Conservation (phyloP, 306 rosid genomes). For the Myrica gale region DNA sequence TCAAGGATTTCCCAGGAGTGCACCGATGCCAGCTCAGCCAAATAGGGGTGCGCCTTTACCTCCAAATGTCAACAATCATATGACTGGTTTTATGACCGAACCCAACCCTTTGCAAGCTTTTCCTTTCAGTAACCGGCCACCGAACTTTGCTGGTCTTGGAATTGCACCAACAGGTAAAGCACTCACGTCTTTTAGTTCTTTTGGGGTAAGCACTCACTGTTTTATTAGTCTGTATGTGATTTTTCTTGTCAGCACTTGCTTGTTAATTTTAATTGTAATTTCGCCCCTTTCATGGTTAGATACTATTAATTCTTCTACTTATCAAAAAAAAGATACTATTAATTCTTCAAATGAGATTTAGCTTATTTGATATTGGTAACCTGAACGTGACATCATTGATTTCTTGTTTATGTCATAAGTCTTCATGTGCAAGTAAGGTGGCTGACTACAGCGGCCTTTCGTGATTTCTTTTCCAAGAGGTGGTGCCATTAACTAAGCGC, state of each 20-base stretch:
- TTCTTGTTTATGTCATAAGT: neutral
- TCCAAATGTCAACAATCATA: conserved; percentile 46
- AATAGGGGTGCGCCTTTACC: conserved; percentile 35
- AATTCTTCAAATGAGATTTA: neutral
- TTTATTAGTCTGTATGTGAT: neutral
- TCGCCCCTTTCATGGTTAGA: neutral
- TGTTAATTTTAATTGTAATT: neutral
- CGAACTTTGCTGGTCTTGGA: conserved; percentile 62
- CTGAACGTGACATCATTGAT: neutral
- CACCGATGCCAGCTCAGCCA: conserved; percentile 49
- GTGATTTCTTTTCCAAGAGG: neutral
- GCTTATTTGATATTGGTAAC: neutral
- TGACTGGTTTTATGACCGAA: conserved; percentile 61
- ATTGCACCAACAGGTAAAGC: conserved; percentile 66
- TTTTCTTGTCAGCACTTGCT: neutral
- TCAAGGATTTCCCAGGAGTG: conserved; percentile 73
- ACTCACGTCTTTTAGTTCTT: conserved; percentile 4
- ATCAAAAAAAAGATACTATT: neutral
- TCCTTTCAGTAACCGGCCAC: conserved; percentile 64
- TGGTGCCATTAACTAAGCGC: neutral
- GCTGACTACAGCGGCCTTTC: neutral
- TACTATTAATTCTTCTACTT: neutral
- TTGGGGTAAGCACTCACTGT: neutral
- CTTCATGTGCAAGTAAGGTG: neutral
- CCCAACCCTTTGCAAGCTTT: conserved; percentile 60